Conservation (phyloP, 2,329 filamentous ascomycete genomes). For the Fusarium euwallaceae region DNA sequence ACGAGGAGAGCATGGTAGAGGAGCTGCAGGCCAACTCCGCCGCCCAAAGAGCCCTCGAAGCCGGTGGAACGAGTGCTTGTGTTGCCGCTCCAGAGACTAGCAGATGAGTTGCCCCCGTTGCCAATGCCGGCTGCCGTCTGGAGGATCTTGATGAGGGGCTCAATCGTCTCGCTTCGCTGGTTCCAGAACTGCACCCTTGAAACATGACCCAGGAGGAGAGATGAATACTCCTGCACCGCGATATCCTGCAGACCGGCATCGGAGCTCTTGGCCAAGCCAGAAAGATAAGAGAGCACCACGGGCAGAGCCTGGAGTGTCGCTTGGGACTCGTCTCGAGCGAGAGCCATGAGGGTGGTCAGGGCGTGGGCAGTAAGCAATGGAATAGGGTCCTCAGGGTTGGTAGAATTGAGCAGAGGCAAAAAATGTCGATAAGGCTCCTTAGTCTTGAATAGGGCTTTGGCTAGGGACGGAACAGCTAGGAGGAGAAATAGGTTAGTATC, state of each 20-base stretch:
- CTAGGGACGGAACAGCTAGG: constrained; percentile 83
- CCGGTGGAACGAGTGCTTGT: constrained; percentile 69
- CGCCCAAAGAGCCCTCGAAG: constrained; percentile 74
- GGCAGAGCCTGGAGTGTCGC: constrained; percentile 84
- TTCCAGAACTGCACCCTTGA: constrained; percentile 91
- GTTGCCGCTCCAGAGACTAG: constrained; percentile 72
- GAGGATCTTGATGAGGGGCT: constrained; percentile 85
- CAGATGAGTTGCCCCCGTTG: constrained; percentile 73
- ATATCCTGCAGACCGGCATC: constrained; percentile 96
- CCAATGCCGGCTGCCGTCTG: constrained; percentile 80
- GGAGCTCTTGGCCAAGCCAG: constrained; percentile 83
- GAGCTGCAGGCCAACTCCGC: constrained; percentile 90
- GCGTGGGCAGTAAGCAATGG: constrained; percentile 91
- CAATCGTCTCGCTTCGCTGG: constrained; percentile 86
- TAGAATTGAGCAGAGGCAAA: constrained; percentile 86
- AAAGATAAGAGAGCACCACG: constrained; percentile 87
- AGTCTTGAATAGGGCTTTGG: constrained; percentile 80
- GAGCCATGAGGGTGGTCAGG: constrained; percentile 81
- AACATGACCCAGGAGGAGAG: constrained; percentile 80
- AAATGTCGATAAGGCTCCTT: constrained; percentile 86
- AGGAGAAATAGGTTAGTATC: constrained; percentile 37
- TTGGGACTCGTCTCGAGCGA: constrained; percentile 71
- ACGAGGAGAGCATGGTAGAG: constrained; percentile 95
- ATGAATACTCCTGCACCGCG: constrained; percentile 91
- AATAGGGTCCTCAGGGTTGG: constrained; percentile 81